Evolutionary conservation across 225 moss, liverwort and hornwort genomes (phyloP), one percentile per base, ranked within the genome.

Genomic region (Polytrichum commune): DNA sequence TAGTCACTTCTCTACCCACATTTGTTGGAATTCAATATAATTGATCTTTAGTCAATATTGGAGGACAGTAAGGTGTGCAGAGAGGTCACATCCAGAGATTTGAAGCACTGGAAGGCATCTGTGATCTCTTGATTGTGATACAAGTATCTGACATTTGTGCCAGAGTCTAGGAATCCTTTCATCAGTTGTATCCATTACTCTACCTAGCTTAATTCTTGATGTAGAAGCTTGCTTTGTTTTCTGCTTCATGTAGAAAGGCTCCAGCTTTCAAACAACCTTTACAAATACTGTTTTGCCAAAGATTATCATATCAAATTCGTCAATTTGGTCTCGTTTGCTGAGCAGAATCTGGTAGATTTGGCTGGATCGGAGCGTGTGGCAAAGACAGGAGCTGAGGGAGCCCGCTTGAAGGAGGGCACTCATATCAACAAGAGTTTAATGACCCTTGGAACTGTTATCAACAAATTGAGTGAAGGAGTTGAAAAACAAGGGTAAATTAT

Each of bases 401-500:
- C 96, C 67, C 90, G 96, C 65, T 81, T 97, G 64, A 93, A 94
- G 81, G 96, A 97, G 81, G 96, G 96, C 28, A 94, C 96, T 54
- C 96, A 97, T 72, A 94, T 97, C 72, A 97, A 97, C 78, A 94
- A 92, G 83, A 97, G 96, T 78, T 80, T 97, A 80, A 97, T 97
- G 96, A 97, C 92, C 23, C 89, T 97, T 7, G 96, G 96, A 72
- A 97, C 90, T 75, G 96, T 97, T 65, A 97, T 97, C 73, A 97
- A 97, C 77, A 97, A 97, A 80, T 68, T 97, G 38, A 97, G 96
- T 82, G 96, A 97, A 84, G 96, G 96, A 53, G 85, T 89, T 72
- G 90, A 91, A 72, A 97, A 83, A 75, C 89, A 94, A 85, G 96
- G 96, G 96, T 97, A 28, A 70, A 85, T 33, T 13, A 46, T 46